A percentile compares a stretch with the other conserved stretches of the same genome.
phyloP scores from a whole-genome alignment of 176 grass and related monocot species.

The Ensete ventricosum region DNA sequence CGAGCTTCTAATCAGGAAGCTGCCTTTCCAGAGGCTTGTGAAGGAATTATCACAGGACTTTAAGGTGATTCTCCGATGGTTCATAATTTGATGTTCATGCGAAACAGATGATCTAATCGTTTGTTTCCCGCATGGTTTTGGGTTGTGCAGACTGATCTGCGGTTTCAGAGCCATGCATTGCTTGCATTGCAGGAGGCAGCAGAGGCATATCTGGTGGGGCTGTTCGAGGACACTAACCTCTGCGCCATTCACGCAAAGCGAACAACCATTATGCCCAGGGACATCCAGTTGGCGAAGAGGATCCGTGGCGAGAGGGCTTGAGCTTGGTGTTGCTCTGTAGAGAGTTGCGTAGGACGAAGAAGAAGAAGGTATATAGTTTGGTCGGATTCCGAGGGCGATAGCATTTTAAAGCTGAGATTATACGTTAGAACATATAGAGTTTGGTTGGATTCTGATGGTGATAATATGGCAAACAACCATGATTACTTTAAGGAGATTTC shows the following conservation, averaged over 20 bases:
- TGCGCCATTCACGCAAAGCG: conserved; percentile 43
- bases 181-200: conserved; percentile 42
- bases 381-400: too few species aligned
- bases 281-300: conserved; percentile 40
- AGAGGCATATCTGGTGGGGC: conserved; percentile 38
- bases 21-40: conserved; percentile 62
- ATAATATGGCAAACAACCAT: too few species aligned
- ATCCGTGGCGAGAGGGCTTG: conserved; percentile 43
- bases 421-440: too few species aligned
- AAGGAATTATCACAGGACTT: conserved; percentile 59
- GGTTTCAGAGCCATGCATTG: conserved; percentile 39
- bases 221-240: conserved; percentile 42
- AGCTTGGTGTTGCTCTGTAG: not conserved
- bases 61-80: conserved; percentile 3
- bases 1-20: conserved; percentile 64
- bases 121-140: not conserved
- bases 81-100: not conserved
- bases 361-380: too few species aligned
- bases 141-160: conserved; percentile 25
- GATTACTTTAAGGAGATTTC: too few species aligned
- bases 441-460: too few species aligned
- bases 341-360: too few species aligned
- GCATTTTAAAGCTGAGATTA: too few species aligned
- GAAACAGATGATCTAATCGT: not conserved
- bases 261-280: conserved; percentile 36